A percentile compares a stretch with the other conserved stretches of the same genome.
Evolutionary conservation across 345 rosid genomes (phyloP).

Genomic region (Cardamine resedifolia): DNA sequence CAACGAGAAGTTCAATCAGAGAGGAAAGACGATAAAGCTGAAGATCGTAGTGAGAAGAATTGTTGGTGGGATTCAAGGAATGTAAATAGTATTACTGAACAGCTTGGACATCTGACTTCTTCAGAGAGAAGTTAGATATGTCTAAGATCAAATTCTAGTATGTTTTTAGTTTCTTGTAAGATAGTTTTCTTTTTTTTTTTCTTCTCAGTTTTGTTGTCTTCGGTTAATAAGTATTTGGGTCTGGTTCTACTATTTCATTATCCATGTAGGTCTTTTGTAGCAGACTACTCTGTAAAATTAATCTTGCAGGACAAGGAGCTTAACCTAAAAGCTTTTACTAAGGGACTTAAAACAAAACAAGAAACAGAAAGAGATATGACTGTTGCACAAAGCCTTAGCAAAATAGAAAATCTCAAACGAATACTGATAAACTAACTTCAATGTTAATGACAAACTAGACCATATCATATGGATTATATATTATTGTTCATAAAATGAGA

Average conservation of each 20-base stretch:
- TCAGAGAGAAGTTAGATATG: constrained; percentile 65
- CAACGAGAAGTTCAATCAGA: constrained; percentile 66
- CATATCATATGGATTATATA: background rate
- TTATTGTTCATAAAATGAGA: background rate
- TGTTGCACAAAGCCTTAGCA: background rate
- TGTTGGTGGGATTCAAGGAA: constrained; percentile 63
- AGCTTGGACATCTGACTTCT: constrained; percentile 82
- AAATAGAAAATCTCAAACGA: background rate
- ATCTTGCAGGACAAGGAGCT: constrained; percentile 1
- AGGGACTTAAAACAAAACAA: background rate
- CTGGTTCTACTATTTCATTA: constrained; percentile 4
- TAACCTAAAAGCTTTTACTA: background rate
- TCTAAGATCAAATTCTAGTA: background rate
- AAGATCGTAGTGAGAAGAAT: constrained; percentile 38
- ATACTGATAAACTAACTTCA: background rate
- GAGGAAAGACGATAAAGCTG: constrained; percentile 46
- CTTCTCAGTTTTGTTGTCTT: background rate
- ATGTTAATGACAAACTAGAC: background rate
- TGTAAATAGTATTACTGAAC: constrained; percentile 80
- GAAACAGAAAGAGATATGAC: background rate
- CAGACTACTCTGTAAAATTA: background rate
- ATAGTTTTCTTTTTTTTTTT: background rate
- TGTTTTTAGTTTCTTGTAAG: constrained; percentile 22
- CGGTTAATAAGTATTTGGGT: background rate
- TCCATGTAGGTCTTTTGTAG: constrained; percentile 7